Percentiles rank a stretch among this genome's conserved stretches.
Evolutionary conservation across 257 asterid genomes (phyloP).

Genomic region (Cynanchum wilfordii): DNA sequence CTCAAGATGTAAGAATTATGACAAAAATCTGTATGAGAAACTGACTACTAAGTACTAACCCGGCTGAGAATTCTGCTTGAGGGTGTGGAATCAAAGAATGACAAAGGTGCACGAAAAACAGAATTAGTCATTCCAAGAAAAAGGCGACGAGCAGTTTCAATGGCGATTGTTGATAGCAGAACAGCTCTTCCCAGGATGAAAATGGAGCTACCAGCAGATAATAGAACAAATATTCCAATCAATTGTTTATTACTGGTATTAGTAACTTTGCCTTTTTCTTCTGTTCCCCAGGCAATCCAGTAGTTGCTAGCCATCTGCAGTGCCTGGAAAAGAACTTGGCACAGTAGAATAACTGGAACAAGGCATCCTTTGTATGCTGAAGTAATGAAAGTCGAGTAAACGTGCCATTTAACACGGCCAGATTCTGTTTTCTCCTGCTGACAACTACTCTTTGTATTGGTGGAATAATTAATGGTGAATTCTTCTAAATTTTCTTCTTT

Average conservation of each 20-base stretch:
- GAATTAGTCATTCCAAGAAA: constrained; percentile 56
- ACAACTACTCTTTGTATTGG: constrained; percentile 19
- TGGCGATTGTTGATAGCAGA: constrained; percentile 64
- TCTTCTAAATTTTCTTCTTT: constrained; percentile 36
- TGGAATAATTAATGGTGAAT: constrained; percentile 30
- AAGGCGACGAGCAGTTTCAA: constrained; percentile 64
- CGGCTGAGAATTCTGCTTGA: constrained; percentile 82
- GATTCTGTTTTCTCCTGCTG: constrained; percentile 49
- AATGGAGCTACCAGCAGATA: constrained; percentile 74
- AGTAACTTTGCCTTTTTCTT: constrained; percentile 36
- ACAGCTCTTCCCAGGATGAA: constrained; percentile 74
- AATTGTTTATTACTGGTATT: constrained; percentile 19
- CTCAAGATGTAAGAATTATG: too few species aligned
- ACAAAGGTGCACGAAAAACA: constrained; percentile 66
- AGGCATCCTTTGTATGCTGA: constrained; percentile 77
- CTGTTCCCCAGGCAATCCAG: constrained; percentile 91
- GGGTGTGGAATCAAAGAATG: constrained; percentile 74
- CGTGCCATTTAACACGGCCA: constrained; percentile 76
- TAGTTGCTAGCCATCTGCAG: constrained; percentile 81
- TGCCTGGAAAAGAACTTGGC: constrained; percentile 69
- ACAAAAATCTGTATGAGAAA: too few species aligned
- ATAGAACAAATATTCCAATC: constrained; percentile 54
- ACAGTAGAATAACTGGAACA: constrained; percentile 59
- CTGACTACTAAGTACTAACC: constrained; percentile 28
- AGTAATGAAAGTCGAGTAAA: constrained; percentile 59